These are phyloP conservation scores for Venturia carpophila DNA, from an alignment of 2,329 filamentous ascomycete species.

Conservation along the genomic window DNA sequence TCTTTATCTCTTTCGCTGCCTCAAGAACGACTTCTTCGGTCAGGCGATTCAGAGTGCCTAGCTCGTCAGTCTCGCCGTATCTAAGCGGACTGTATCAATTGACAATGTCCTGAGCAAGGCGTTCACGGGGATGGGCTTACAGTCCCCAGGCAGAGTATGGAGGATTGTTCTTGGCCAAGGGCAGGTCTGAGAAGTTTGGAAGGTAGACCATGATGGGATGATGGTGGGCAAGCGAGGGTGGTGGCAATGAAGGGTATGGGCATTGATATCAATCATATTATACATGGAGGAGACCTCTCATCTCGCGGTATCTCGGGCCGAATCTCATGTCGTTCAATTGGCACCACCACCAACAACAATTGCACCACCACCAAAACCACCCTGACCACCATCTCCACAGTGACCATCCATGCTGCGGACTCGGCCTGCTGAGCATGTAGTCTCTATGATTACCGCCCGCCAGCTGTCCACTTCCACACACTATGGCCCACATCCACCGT, in stretches of 20 bases:
- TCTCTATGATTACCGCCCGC: neutral
- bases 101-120: neutral
- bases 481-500: neutral
- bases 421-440: conserved; percentile 6
- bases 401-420: neutral
- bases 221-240: neutral
- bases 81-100: neutral
- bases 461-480: conserved; percentile 4
- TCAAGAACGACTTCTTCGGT: conserved; percentile 47
- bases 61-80: conserved; percentile 41
- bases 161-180: conserved; percentile 42
- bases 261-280: too few relatives aligned
- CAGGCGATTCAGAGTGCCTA: conserved; percentile 55
- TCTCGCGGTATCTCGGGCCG: neutral
- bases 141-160: conserved; percentile 35
- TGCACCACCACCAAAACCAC: neutral
- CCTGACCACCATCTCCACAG: neutral
- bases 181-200: conserved; percentile 42
- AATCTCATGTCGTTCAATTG: neutral
- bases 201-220: conserved; percentile 25
- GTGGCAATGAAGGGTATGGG: too few relatives aligned
- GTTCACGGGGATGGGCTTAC: conserved; percentile 19
- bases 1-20: conserved; percentile 46
- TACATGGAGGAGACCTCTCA: too few relatives aligned
- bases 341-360: neutral